These are phyloP conservation scores for Syzygium oleosum DNA, from an alignment of 345 rosid species.

Conservation along the genomic window DNA sequence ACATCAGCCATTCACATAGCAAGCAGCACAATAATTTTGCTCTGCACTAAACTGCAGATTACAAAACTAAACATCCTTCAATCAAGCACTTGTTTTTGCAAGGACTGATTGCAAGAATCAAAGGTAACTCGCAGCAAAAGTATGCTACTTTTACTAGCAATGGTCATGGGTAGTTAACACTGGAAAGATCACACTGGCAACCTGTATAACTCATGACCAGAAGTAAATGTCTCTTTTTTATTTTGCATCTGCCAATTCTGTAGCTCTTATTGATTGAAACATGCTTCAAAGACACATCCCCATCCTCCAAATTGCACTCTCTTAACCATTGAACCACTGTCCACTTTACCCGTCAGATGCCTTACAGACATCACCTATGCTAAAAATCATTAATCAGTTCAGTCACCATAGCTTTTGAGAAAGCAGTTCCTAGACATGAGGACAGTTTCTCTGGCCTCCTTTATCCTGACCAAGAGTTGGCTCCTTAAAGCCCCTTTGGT, in stretches of 20 bases:
- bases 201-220: not conserved
- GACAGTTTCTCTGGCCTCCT: not conserved
- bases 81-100: not conserved
- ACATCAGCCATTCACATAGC: not conserved
- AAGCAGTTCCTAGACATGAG: not conserved
- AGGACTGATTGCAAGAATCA: not conserved
- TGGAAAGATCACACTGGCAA: not conserved
- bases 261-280: not conserved
- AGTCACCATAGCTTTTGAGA: not conserved
- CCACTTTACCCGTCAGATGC: not conserved
- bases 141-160: not conserved
- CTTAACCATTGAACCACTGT: not conserved
- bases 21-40: not conserved
- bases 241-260: not conserved
- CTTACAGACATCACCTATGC: not conserved
- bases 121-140: not conserved
- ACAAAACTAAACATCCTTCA: not conserved
- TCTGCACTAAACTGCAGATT: not conserved
- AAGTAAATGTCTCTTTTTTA: not conserved
- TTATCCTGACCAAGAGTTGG: not conserved
- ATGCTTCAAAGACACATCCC: not conserved
- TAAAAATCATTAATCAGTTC: not conserved
- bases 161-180: not conserved
- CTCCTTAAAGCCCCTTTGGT: not conserved
- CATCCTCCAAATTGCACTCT: not conserved